Evolutionary conservation across 1,284 basidiomycete species (phyloP), one percentile per base, ranked within the genome.

Genomic region (Trametes versicolor): DNA sequence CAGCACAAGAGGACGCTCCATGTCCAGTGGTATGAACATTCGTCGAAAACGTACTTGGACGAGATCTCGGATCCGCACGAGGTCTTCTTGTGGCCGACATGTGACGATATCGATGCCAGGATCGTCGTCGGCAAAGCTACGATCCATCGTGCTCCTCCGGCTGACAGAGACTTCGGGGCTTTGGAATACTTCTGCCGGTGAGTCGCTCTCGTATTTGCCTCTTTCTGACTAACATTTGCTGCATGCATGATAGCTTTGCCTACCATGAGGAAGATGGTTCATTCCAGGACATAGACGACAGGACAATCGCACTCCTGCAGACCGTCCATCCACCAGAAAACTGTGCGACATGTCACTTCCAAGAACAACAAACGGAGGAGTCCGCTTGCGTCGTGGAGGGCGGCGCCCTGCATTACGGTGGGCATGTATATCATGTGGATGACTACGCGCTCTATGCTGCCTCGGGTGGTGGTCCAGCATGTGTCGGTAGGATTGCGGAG

Each of bases 11-110:
- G 81, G 60, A 74, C 67, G 1, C 81, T 83, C 0, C 92, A 93
- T 74, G 75, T 91, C 5, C 89, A 87, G 47, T 94, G 90, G 90
- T 85, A 89, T 36, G 83, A 90, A 55, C 91, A 92, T 70, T 83
- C 85, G 0, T 84, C 85, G 0, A 82, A 85, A 63, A 88, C 87
- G 0, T 74, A 85, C 32, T 72, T 92, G 29, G 77, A 82, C 36
- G 87, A 91, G 63, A 74, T 92, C 10, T 84, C 83, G 0, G 78
- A 89, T 65, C 78, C 84, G 0, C 87, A 87, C 62, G 91, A 93
- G 68, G 73, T 94, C 0, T 92, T 89, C 70, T 74, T 90, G 4
- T 83, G 82, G 32, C 74, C 86, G 4, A 71, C 82, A 0, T 94
- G 92, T 67, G 81, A 82, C 50, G 71, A 79, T 19, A 70, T 86